Percentiles rank a stretch among this genome's conserved stretches.
Evolutionary conservation across 495 filamentous ascomycete genomes (phyloP).

Genomic region (Penicillium goetzii): DNA sequence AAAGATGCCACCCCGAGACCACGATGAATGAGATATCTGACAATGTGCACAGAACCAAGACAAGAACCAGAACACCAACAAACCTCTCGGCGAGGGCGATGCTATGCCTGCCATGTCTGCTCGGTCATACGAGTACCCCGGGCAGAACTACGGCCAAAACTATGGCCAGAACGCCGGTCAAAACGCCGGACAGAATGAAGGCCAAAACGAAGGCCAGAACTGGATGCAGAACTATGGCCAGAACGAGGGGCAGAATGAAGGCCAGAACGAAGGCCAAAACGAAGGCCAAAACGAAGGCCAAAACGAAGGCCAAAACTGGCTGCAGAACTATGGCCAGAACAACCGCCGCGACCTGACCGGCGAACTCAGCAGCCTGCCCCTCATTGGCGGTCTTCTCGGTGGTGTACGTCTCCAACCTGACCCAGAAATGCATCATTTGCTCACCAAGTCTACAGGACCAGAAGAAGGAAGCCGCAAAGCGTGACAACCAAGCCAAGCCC

Average conservation of each 20-base stretch:
- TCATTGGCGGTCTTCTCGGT: constrained; percentile 21
- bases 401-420: constrained; percentile 14
- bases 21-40: neutral
- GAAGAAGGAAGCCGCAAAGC: constrained; percentile 10
- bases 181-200: constrained; percentile 17
- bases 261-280: constrained; percentile 19
- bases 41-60: neutral
- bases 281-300: constrained; percentile 1
- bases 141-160: constrained; percentile 20
- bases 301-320: constrained; percentile 10
- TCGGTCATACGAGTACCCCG: constrained; percentile 8
- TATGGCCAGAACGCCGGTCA: constrained; percentile 17
- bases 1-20: neutral
- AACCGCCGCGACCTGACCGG: constrained; percentile 12
- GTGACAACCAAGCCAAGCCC: constrained; percentile 6
- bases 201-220: constrained; percentile 4
- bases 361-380: constrained; percentile 19
- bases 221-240: constrained; percentile 14
- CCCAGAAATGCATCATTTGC: neutral
- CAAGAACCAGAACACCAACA: constrained; percentile 9
- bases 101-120: constrained; percentile 2
- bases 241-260: constrained; percentile 7
- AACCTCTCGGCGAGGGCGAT: constrained; percentile 6
- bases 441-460: constrained; percentile 13
- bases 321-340: constrained; percentile 17